A percentile compares a stretch with the other conserved stretches of the same genome.
These are phyloP conservation scores for Cyclotella distinguenda DNA, from an alignment of 108 stramenopile species.

Conservation along the genomic window DNA sequence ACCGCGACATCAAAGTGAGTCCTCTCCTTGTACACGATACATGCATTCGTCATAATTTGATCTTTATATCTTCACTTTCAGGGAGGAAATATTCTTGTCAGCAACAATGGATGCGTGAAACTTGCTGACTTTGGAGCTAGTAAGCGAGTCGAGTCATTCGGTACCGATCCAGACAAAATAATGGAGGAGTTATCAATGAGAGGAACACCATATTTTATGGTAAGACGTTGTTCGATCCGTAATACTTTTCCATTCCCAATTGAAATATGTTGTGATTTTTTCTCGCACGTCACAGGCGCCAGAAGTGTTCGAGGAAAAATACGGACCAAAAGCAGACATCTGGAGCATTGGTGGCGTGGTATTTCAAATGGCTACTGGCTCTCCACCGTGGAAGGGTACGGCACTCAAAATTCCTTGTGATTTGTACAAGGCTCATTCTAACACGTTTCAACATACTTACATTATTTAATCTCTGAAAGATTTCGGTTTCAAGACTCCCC, in stretches of 20 bases:
- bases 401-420: too few species aligned
- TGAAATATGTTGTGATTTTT: background rate
- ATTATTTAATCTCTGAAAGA: too few species aligned
- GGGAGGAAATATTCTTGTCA: constrained; percentile 95
- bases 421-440: too few species aligned
- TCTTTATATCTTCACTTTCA: too few species aligned
- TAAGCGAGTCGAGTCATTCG: constrained; percentile 53
- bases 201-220: constrained; percentile 82
- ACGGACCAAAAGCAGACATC: constrained; percentile 83
- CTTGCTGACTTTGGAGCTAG: constrained; percentile 94
- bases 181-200: constrained; percentile 82
- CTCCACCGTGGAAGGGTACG: constrained; percentile 93
- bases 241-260: background rate
- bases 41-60: too few species aligned
- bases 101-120: constrained; percentile 89
- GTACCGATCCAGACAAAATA: constrained; percentile 49
- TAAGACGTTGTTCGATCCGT: background rate
- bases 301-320: constrained; percentile 90
- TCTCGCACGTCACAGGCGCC: constrained; percentile 58
- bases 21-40: background rate
- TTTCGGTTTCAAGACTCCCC: constrained; percentile 88
- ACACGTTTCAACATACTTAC: too few species aligned
- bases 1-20: constrained; percentile 88
- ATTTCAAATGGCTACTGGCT: constrained; percentile 85
- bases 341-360: constrained; percentile 91